A percentile compares a stretch with the other conserved stretches of the same genome.
Evolutionary conservation across 441 rosid genomes (phyloP).

Genomic region (Erodium trifolium): DNA sequence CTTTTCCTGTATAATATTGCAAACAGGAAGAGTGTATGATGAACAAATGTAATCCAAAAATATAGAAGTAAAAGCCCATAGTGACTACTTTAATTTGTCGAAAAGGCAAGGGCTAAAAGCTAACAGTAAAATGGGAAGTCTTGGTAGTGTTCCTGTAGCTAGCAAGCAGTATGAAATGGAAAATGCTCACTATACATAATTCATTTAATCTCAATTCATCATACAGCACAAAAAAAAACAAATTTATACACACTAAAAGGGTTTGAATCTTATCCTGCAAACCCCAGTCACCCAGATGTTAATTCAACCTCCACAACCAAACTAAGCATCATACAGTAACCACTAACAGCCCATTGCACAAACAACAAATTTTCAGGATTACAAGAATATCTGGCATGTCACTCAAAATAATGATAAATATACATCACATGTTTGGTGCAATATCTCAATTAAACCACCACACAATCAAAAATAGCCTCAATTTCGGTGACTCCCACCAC

Average conservation of each 20-base stretch:
- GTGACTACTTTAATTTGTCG: too few species aligned
- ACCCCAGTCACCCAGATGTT: background rate
- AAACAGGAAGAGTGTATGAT: background rate
- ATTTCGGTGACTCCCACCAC: too few species aligned
- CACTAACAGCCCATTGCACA: background rate
- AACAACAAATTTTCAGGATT: background rate
- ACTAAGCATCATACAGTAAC: background rate
- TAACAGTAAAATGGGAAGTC: background rate
- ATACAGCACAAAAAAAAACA: background rate
- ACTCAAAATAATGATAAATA: background rate
- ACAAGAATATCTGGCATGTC: background rate
- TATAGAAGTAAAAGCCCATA: background rate
- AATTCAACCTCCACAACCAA: background rate
- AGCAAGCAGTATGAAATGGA: too few species aligned
- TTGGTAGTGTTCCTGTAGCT: background rate
- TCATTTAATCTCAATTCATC: background rate
- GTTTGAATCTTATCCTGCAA: background rate
- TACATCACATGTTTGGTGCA: too few species aligned
- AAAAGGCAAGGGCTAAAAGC: background rate
- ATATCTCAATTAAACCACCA: too few species aligned
- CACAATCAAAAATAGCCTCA: too few species aligned
- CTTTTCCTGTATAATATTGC: slow-evolving; percentile 45
- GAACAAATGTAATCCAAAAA: background rate
- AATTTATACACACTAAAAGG: too few species aligned
- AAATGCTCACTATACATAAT: background rate